Conservation (phyloP, 2,329 filamentous ascomycete species). For the Aspergillus luchuensis region DNA sequence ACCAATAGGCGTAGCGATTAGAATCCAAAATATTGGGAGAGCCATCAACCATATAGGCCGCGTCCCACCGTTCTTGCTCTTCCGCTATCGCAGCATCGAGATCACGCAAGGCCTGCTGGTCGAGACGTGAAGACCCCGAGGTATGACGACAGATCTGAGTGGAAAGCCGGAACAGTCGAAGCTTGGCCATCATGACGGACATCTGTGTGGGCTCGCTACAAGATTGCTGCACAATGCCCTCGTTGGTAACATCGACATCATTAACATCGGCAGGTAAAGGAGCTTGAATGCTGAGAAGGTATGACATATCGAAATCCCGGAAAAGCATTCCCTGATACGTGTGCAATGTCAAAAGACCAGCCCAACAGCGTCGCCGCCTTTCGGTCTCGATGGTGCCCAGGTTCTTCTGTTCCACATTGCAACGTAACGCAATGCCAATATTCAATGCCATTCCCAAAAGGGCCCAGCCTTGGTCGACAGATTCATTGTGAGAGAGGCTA, state of each 20-base stretch:
- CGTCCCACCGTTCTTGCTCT: slow-evolving; percentile 25
- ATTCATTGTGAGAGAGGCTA: too few species aligned
- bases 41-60: slow-evolving; percentile 18
- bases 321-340: too few species aligned
- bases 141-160: slow-evolving; percentile 28
- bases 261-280: slow-evolving; percentile 29
- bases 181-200: slow-evolving; percentile 34
- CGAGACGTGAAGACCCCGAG: slow-evolving; percentile 10
- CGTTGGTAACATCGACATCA: slow-evolving; percentile 22
- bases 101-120: slow-evolving; percentile 4
- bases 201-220: slow-evolving; percentile 31
- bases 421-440: too few species aligned
- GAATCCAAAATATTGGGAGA: slow-evolving; percentile 22
- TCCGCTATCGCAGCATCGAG: slow-evolving; percentile 21
- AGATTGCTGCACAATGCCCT: slow-evolving; percentile 14
- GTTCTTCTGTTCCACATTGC: too few species aligned
- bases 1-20: slow-evolving; percentile 29
- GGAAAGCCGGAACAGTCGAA: slow-evolving; percentile 32
- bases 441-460: too few species aligned
- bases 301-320: too few species aligned
- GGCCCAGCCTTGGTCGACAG: too few species aligned
- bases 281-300: slow-evolving; percentile 19
- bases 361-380: too few species aligned
- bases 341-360: too few species aligned
- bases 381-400: too few species aligned